Conservation (phyloP, 371 early-diverging fungal species). For the Zychaea mexicana region DNA sequence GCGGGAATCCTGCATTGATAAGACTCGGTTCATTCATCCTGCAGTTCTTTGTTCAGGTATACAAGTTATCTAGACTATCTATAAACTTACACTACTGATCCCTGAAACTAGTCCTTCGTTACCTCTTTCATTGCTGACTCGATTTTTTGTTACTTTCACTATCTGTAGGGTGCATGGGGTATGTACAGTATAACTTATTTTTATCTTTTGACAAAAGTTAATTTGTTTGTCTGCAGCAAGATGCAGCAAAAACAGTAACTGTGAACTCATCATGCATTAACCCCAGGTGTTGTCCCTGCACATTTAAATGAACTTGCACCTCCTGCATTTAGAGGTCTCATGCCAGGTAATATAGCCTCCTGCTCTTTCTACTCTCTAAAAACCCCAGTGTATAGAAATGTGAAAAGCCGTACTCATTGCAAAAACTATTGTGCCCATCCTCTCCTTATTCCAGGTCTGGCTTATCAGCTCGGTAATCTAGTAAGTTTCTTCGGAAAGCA, state of each 20-base stretch:
- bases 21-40: conserved; percentile 62
- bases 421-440: neutral
- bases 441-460: conserved; percentile 32
- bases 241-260: too few species aligned
- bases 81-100: too few species aligned
- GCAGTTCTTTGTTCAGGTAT: conserved; percentile 64
- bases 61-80: neutral
- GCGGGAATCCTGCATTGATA: conserved; percentile 46
- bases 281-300: conserved; percentile 60
- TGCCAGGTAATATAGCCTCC: conserved; percentile 55
- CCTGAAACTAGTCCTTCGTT: too few species aligned
- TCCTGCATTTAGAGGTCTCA: conserved; percentile 61
- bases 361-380: too few species aligned
- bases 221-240: too few species aligned
- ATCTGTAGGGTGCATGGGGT: conserved; percentile 3
- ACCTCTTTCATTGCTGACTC: neutral
- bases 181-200: neutral
- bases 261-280: neutral
- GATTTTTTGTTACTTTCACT: neutral
- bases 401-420: too few species aligned
- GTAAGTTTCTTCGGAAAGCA: conserved; percentile 16
- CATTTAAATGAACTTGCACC: conserved; percentile 73
- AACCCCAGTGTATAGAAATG: too few species aligned
- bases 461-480: conserved; percentile 74
- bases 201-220: too few species aligned